Evolutionary conservation across 352 stramenopile genomes (phyloP).

Genomic region (Phytophthora fragariae): DNA sequence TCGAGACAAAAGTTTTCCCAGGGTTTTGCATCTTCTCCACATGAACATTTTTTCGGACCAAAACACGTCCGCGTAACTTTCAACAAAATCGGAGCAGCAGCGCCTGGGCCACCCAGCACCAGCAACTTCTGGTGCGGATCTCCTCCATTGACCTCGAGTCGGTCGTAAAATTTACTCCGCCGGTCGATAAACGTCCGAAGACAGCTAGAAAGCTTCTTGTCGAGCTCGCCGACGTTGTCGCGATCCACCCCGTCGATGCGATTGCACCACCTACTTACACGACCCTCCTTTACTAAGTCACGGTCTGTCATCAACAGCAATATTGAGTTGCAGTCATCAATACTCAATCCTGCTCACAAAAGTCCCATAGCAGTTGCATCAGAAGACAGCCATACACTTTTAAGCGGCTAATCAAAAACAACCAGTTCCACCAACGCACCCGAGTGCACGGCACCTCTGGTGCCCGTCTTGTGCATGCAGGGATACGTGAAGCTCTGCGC

Average conservation of each 20-base stretch:
- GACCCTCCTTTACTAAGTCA: constrained; percentile 46
- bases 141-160: constrained; percentile 59
- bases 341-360: constrained; percentile 56
- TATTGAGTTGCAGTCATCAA: constrained; percentile 79
- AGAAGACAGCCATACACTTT: not conserved
- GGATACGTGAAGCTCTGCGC: constrained; percentile 37
- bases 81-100: constrained; percentile 9
- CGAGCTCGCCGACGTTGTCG: constrained; percentile 59
- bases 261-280: constrained; percentile 58
- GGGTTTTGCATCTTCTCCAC: constrained; percentile 53
- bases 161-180: constrained; percentile 54
- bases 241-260: constrained; percentile 70
- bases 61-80: constrained; percentile 55
- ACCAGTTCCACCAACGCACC: constrained; percentile 26
- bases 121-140: constrained; percentile 65
- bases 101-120: constrained; percentile 27
- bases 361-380: not conserved
- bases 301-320: constrained; percentile 54
- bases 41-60: constrained; percentile 50
- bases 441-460: constrained; percentile 64
- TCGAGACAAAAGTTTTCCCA: constrained; percentile 64
- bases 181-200: constrained; percentile 45
- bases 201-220: constrained; percentile 59
- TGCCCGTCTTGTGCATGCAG: constrained; percentile 74
- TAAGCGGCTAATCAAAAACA: not conserved